Percentiles rank a stretch among this genome's conserved stretches.
These are phyloP conservation scores for Nakazawaea wickerhamii DNA, from an alignment of 805 yeast genomes.

Conservation along the genomic window DNA sequence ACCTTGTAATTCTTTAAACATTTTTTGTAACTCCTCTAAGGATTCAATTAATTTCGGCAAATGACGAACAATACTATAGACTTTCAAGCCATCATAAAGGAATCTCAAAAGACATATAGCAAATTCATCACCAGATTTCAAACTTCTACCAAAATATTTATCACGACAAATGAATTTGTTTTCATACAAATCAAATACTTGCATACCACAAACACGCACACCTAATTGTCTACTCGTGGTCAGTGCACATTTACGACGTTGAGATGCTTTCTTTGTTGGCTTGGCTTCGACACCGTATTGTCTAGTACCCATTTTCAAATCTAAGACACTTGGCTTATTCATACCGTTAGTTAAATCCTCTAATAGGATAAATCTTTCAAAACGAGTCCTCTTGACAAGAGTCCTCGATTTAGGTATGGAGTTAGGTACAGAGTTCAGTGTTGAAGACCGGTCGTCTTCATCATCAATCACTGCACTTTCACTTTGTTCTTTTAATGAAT, in stretches of 20 bases:
- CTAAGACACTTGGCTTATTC: constrained; percentile 84
- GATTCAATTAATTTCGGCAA: constrained; percentile 62
- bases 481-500: constrained; percentile 10
- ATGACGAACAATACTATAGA: constrained; percentile 55
- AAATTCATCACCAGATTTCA: constrained; percentile 70
- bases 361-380: constrained; percentile 76
- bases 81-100: constrained; percentile 66
- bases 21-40: constrained; percentile 49
- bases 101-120: constrained; percentile 69
- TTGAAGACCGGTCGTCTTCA: no score
- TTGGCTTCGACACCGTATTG: constrained; percentile 96
- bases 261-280: constrained; percentile 66
- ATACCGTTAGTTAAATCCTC: constrained; percentile 88
- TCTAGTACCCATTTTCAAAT: constrained; percentile 96
- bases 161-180: constrained; percentile 62
- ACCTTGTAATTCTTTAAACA: constrained; percentile 54
- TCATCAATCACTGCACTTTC: constrained; percentile 16
- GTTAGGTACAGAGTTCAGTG: no score
- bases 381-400: constrained; percentile 42
- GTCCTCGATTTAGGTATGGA: constrained; percentile 8
- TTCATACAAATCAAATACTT: constrained; percentile 56
- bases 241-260: constrained; percentile 68
- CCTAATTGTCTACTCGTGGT: constrained; percentile 85
- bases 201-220: constrained; percentile 93
- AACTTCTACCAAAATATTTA: constrained; percentile 85